Evolutionary conservation across 805 yeast species (phyloP).

Genomic region (Grigorovia yakushimaensis): DNA sequence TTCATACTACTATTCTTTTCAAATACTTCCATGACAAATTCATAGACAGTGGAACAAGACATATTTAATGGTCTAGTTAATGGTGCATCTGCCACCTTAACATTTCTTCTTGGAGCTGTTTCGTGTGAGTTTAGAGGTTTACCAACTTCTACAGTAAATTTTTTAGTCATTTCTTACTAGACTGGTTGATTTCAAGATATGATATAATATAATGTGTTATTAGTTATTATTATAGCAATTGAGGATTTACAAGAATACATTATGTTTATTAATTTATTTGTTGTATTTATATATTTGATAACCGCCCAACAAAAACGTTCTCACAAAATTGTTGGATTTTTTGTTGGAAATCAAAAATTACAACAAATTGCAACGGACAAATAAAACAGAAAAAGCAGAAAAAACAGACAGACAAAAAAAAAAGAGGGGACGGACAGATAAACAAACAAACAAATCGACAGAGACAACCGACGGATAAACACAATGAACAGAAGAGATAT

Average conservation of each 20-base stretch:
- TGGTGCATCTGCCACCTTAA: conserved; percentile 32
- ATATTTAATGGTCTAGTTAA: conserved; percentile 54
- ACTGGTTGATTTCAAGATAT: too few relatives aligned
- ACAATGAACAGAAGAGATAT: too few relatives aligned
- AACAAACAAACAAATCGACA: too few relatives aligned
- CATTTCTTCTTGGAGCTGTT: conserved; percentile 73
- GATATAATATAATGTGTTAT: too few relatives aligned
- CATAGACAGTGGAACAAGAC: conserved; percentile 61
- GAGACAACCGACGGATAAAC: too few relatives aligned
- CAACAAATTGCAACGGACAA: background rate
- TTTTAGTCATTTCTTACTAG: conserved; percentile 3
- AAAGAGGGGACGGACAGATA: too few relatives aligned
- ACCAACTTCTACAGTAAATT: conserved; percentile 51
- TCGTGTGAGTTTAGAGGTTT: conserved; percentile 59
- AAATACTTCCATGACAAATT: conserved; percentile 55
- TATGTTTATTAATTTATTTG: background rate
- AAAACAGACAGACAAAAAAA: background rate
- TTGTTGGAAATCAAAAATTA: background rate
- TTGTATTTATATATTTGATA: background rate
- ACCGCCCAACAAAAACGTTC: background rate
- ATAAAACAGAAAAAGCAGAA: background rate
- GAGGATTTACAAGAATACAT: background rate
- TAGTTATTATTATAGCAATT: background rate
- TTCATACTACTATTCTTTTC: conserved; percentile 41
- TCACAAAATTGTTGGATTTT: background rate